Base-by-base conservation (phyloP, 2,329 filamentous ascomycete species). In the Herpomyces periplanetae region DNA sequence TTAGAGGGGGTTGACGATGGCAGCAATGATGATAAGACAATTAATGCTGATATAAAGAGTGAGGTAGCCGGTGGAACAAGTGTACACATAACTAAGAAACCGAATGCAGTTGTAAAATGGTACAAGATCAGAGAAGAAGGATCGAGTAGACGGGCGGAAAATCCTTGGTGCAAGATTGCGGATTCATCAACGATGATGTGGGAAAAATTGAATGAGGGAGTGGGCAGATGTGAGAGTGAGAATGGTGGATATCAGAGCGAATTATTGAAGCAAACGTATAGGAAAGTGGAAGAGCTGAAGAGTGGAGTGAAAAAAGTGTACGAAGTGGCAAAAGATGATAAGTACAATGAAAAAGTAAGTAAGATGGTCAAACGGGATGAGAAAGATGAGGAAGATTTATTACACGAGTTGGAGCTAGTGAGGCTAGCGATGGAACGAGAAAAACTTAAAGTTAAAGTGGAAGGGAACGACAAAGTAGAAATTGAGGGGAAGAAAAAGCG, bases 321-420 rank as follows among this genome's bases (percentile, higher is more conserved):
- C 4, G 28, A 30, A 14, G 30, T 23, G 5, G 31, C 27, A 13
- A 23, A 35, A 28, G 18, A n/a, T 26, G n/a, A 34, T 40, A 3
- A 26, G 28, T 16, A 27, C 28, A 14, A 32, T 32, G 0, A 26
- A 18, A 30, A 36, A 17, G 42, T 50, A 9, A 57, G 58, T 29
- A 59, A 58, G n/a, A 52, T 60, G 11, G 47, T 54, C n/a, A n/a
- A n/a, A n/a, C 17, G 45, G 41, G 3, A 61, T 63, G 30, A 58
- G 56, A 1, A 52, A 49, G 0, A 47, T 62, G 2, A 51, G 69
- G 3, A 54, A 42, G 39, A 39, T 28, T 25, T 14, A 16, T 25
- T 3, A 16, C 32, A 20, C 19, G 29, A 26, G 10, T 20, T 25
- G 5, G 27, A 22, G 9, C 30, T 24, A 13, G 26, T 18, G 11